Evolutionary conservation across 495 filamentous ascomycete species (phyloP), one percentile per base, ranked within the genome.

Genomic region (Clavariopsis aquatica): DNA sequence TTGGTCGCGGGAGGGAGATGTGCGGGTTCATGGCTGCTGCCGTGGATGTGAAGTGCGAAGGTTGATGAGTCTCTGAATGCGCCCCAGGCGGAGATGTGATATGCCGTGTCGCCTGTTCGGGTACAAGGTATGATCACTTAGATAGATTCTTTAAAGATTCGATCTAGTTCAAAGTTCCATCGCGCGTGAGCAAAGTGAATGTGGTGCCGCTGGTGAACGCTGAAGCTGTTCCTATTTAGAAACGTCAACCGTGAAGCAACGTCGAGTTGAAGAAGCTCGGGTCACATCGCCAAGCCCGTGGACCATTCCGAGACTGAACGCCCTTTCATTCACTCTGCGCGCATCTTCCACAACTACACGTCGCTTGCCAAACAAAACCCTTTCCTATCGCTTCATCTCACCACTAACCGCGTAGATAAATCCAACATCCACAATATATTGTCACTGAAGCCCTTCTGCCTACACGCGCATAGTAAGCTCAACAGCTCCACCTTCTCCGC

Each of bases 1-100:
- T 79, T 76, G 83, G 84, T 56, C 84, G 82, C 20, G 83, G 84
- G 41, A 84, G 76, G 19, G 84, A 84, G 65, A 86, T 87, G 66
- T 86, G 83, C 57, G 84, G 82, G 73, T 86, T 86, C 83, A 86
- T 87, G 10, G 28, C 60, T 46, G 23, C 23, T 34, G 29, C 15
- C 15, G 47, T 23, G 22, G 28, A 43, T 47, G 29, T 60, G 38
- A 24, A 19, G 46, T 7, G 52, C 20, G 58, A 9, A 46, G 12
- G 8, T 28, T 20, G 28, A 27, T 9, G 38, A 17, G 38, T 8
- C n/a, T 9, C 38, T 43, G 38, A 17, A 17, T 43, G 38, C 38
- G 38, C 5, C n/a, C 38, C 38, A 2, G 38, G 15, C 8, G 38
- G 8, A 27, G 51, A 28, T 24, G 22, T 31, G 51, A 5, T 31